Evolutionary conservation across 1,284 basidiomycete genomes (phyloP).

Genomic region (Schizophyllum amplum): DNA sequence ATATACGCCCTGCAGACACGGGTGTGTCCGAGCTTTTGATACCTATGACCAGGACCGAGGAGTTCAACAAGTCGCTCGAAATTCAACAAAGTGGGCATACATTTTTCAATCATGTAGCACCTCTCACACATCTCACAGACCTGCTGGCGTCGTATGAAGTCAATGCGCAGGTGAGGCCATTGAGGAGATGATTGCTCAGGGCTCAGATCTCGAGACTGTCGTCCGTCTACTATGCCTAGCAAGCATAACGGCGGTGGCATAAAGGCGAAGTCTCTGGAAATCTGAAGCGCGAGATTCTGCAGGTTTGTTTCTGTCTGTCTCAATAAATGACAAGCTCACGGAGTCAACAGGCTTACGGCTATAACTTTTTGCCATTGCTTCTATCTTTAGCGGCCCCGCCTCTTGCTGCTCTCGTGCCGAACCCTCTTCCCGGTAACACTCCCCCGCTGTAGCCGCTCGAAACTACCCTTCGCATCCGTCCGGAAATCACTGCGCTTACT

Average conservation of each 20-base stretch:
- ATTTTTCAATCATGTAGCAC: constrained; percentile 1
- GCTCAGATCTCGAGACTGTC: constrained; percentile 70
- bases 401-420: constrained; percentile 59
- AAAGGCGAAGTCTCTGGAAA: constrained; percentile 84
- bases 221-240: constrained; percentile 82
- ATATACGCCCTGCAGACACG: constrained; percentile 64
- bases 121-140: no score
- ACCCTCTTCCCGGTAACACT: constrained; percentile 47
- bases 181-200: constrained; percentile 82
- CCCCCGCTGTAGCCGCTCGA: constrained; percentile 36
- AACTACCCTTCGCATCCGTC: constrained; percentile 63
- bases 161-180: constrained; percentile 70
- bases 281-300: constrained; percentile 87
- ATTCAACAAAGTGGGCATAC: constrained; percentile 82
- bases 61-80: constrained; percentile 89
- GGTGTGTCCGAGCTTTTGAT: constrained; percentile 89
- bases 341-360: constrained; percentile 75
- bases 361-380: constrained; percentile 79
- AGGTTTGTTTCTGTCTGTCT: no score
- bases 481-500: constrained; percentile 86
- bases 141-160: constrained; percentile 86
- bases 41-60: constrained; percentile 76
- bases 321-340: constrained; percentile 11
- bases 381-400: constrained; percentile 71
- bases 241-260: constrained; percentile 81